Evolutionary conservation across 495 filamentous ascomycete genomes (phyloP), one percentile per base, ranked within the genome.

Genomic region (Schizothecium vesticola): DNA sequence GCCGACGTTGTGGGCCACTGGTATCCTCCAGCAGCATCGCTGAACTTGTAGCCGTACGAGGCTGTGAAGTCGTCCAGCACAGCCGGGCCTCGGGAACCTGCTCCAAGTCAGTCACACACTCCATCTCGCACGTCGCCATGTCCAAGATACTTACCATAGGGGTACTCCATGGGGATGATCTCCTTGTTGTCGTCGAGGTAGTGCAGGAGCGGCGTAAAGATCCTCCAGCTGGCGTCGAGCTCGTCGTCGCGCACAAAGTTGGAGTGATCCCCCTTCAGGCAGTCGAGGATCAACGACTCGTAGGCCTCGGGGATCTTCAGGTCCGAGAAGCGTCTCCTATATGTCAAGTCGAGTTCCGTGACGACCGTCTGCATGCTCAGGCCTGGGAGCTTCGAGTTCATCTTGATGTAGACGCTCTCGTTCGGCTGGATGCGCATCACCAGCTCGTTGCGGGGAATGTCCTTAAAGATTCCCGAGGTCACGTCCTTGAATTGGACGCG

Each of bases 211-310:
- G 96, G 96, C 7, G 92, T 94, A 83, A 99, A 99, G 79, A 99
- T 96, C 77, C 93, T 92, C 96, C 96, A 99, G 84, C 91, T 94
- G 64, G 96, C 93, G 75, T 99, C 96, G 22, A 99, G 85, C 81
- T 99, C 96, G 76, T 99, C 96, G 75, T 99, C 96, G 82, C 96
- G 89, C 68, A 99, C 96, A 80, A 99, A 99, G 88, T 99, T 99
- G 80, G 94, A 97, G 86, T 98, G 96, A 79, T 99, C 96, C 66
- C 96, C 96, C 85, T 99, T 99, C 70, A 99, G 85, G 67, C 95
- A 94, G 77, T 99, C 96, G 61, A 99, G 85, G 75, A 99, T 98
- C 72, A 99, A 83, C 58, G 92, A 96, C 80, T 99, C 96, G 81
- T 99, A 99, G 5, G 96, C 96, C 85, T 99, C 96, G 69, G 96